Evolutionary conservation across 257 asterid genomes (phyloP).

Genomic region (Nicotiana tabacum): DNA sequence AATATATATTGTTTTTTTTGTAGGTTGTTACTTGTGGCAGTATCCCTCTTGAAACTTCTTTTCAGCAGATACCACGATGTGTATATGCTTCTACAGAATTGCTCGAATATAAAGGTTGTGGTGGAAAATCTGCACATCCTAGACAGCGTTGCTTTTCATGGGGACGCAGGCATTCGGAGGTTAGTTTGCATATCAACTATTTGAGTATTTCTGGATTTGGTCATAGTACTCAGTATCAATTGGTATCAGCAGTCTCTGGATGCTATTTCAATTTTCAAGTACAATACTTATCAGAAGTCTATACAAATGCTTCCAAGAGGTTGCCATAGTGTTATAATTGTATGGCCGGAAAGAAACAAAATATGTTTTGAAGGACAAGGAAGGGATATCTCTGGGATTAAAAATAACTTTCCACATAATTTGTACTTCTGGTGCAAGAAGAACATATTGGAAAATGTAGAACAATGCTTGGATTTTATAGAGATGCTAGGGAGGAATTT

Average conservation of each 20-base stretch:
- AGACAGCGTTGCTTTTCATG: slow-evolving; percentile 63
- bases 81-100: slow-evolving; percentile 67
- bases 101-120: slow-evolving; percentile 59
- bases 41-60: slow-evolving; percentile 73
- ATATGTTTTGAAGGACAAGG: no score
- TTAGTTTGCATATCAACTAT: slow-evolving; percentile 25
- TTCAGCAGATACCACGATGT: slow-evolving; percentile 61
- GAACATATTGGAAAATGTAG: no score
- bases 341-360: no score
- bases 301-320: neutral
- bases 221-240: neutral
- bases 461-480: no score
- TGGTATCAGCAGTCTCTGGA: neutral
- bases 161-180: slow-evolving; percentile 75
- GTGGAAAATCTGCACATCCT: slow-evolving; percentile 48
- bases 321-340: neutral
- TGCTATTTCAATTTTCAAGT: neutral
- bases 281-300: neutral
- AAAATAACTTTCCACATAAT: no score
- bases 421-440: no score
- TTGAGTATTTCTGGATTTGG: neutral
- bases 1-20: neutral
- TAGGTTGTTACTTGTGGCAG: slow-evolving; percentile 91
- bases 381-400: no score
- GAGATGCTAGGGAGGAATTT: no score